Conservation (phyloP, 208 protist species). For the Leishmania martiniquensis region DNA sequence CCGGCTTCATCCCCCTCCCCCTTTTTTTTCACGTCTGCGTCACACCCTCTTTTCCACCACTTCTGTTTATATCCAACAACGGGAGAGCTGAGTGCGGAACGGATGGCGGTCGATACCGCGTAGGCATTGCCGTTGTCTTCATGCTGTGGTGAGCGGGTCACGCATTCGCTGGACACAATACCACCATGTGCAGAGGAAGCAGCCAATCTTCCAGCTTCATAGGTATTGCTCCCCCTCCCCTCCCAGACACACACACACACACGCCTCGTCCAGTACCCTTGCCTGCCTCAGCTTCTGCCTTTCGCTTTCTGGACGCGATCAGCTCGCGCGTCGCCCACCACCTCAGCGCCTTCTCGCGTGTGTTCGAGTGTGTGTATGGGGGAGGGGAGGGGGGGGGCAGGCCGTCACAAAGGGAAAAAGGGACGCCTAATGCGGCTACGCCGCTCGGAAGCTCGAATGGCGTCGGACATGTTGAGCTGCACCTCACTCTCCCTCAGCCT, state of each 20-base stretch:
- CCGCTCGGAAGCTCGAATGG: neutral
- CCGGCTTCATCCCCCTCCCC: no score
- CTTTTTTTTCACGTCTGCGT: neutral
- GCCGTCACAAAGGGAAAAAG: neutral
- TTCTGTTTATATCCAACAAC: neutral
- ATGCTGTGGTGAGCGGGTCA: neutral
- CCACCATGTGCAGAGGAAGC: neutral
- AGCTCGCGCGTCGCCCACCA: neutral
- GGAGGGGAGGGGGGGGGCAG: neutral
- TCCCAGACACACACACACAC: no score
- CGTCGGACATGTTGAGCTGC: neutral
- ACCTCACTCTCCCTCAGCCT: neutral
- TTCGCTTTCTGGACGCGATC: neutral
- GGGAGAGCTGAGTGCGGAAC: no score
- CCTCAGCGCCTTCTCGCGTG: neutral
- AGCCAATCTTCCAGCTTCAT: neutral
- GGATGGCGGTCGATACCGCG: no score
- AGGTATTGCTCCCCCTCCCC: neutral
- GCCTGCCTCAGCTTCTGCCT: neutral
- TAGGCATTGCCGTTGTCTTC: neutral
- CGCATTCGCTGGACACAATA: neutral
- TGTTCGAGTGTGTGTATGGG: no score
- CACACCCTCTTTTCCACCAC: neutral
- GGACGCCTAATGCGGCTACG: neutral
- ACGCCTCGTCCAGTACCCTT: no score